Evolutionary conservation across 2,329 filamentous ascomycete species (phyloP).

Genomic region (Neonectria punicea): DNA sequence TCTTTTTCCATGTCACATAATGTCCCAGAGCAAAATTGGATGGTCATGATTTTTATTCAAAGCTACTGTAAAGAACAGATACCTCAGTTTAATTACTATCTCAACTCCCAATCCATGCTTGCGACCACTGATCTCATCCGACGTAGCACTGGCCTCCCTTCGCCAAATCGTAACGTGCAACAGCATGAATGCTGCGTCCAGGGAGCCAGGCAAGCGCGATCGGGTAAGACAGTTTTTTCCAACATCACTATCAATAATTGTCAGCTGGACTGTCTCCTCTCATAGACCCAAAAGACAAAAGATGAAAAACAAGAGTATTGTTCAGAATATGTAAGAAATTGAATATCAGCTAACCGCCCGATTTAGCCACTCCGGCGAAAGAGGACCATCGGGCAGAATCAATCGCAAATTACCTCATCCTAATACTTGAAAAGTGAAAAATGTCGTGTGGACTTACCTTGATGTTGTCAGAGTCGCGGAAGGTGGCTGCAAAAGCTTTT

Average conservation of each 20-base stretch:
- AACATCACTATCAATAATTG: constrained; percentile 32
- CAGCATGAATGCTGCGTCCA: neutral
- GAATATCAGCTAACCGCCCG: constrained; percentile 84
- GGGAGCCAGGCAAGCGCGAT: neutral
- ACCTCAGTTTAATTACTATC: no score
- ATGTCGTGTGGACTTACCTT: constrained; percentile 44
- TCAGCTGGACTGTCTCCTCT: constrained; percentile 40
- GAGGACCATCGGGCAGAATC: constrained; percentile 86
- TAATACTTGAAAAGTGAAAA: constrained; percentile 45
- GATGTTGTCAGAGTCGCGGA: constrained; percentile 18
- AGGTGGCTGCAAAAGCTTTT: constrained; percentile 3
- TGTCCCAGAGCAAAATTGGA: neutral
- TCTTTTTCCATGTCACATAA: neutral
- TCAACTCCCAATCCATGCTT: neutral
- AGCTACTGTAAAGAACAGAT: neutral
- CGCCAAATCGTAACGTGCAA: neutral
- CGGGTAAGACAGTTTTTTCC: neutral
- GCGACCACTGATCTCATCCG: neutral
- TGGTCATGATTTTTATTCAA: neutral
- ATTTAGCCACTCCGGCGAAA: constrained; percentile 89
- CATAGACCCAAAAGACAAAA: constrained; percentile 37
- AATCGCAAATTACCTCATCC: constrained; percentile 99
- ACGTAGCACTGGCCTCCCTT: neutral
- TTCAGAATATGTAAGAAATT: constrained; percentile 99
- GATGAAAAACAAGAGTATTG: constrained; percentile 17